phyloP scores from a whole-genome alignment of 352 stramenopile species.

The Globisporangium abappressorium region DNA sequence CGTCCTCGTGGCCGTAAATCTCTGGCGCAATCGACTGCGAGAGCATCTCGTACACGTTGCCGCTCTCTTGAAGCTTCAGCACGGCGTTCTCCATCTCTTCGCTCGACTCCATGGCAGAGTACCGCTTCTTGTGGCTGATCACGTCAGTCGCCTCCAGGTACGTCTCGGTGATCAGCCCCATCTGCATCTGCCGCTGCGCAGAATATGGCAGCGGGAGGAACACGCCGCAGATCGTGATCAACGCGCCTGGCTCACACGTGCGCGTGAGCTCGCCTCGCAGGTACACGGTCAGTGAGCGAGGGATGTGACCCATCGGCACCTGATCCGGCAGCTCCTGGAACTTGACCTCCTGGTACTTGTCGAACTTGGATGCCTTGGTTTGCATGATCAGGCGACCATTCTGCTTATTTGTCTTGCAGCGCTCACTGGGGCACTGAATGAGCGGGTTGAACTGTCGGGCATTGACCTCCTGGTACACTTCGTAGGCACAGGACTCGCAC shows the following conservation, averaged over 20 bases:
- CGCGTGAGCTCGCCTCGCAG: conserved; percentile 91
- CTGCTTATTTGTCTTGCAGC: conserved; percentile 82
- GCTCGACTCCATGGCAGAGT: conserved; percentile 90
- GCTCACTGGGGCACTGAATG: conserved; percentile 85
- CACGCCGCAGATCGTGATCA: conserved; percentile 96
- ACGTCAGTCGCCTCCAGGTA: conserved; percentile 96
- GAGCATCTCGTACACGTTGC: conserved; percentile 92
- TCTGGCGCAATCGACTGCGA: conserved; percentile 96
- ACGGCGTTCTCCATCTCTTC: conserved; percentile 83
- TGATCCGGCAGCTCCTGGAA: conserved; percentile 92
- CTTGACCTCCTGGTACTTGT: conserved; percentile 99
- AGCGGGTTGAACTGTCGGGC: conserved; percentile 94
- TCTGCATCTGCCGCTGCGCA: conserved; percentile 94
- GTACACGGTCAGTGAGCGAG: conserved; percentile 91
- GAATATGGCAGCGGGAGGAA: conserved; percentile 94
- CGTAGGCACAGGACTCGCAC: conserved; percentile 94
- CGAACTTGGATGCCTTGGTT: conserved; percentile 97
- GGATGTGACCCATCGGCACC: conserved; percentile 99
- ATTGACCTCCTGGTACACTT: conserved; percentile 97
- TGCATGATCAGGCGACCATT: conserved; percentile 91
- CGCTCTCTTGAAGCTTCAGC: conserved; percentile 59
- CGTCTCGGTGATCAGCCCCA: conserved; percentile 96
- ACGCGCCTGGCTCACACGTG: conserved; percentile 92
- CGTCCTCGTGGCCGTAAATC: conserved; percentile 99
- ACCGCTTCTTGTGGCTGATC: conserved; percentile 96